Percentiles rank a stretch among this genome's conserved stretches.
These are phyloP conservation scores for Solanum hybrid DNA, from an alignment of 305 asterid genomes.

Conservation along the genomic window DNA sequence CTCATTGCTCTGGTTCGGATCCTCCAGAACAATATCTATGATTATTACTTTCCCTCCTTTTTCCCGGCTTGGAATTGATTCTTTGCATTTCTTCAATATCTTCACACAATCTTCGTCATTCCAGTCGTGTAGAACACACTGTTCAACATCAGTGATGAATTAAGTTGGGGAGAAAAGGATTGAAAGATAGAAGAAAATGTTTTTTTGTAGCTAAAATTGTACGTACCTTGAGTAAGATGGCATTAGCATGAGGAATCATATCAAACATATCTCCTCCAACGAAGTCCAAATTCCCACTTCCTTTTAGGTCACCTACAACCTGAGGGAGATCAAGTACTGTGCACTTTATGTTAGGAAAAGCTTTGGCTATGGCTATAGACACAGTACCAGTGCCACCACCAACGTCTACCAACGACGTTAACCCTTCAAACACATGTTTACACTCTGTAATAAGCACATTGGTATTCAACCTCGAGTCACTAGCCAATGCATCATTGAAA, in stretches of 20 bases:
- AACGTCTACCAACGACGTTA: neutral
- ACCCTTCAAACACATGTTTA: slow-evolving; percentile 5
- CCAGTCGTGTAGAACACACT: slow-evolving; percentile 11
- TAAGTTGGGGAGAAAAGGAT: neutral
- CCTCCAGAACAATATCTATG: neutral
- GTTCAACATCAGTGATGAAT: neutral
- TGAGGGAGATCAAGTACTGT: slow-evolving; percentile 6
- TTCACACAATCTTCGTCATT: slow-evolving; percentile 7
- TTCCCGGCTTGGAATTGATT: slow-evolving; percentile 2
- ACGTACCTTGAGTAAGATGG: neutral
- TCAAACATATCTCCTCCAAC: neutral
- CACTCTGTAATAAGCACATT: neutral
- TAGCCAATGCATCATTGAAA: slow-evolving; percentile 7
- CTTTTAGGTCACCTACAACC: neutral
- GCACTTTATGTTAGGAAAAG: slow-evolving; percentile 3
- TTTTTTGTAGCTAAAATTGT: neutral
- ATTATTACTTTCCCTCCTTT: slow-evolving; percentile 14
- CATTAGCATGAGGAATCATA: neutral
- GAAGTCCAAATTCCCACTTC: neutral
- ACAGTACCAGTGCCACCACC: slow-evolving; percentile 10
- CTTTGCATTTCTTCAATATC: slow-evolving; percentile 9
- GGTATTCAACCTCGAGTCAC: neutral
- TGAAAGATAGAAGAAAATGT: neutral
- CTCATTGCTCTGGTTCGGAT: neutral
- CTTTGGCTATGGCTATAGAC: slow-evolving; percentile 5